phyloP scores from a whole-genome alignment of 306 rosid genomes.

The Lupinus albus region DNA sequence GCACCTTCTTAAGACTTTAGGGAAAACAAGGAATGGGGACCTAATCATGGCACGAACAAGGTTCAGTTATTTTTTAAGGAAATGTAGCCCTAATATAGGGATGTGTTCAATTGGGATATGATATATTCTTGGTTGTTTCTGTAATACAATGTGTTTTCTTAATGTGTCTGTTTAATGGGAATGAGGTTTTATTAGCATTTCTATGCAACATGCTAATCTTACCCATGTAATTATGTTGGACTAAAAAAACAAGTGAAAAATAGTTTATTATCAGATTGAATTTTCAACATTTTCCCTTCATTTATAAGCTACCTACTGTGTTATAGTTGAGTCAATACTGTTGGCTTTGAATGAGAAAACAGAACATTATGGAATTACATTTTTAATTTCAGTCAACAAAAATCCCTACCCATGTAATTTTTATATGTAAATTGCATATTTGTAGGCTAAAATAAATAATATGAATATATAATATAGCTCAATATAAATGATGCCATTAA shows the following conservation, averaged over 20 bases:
- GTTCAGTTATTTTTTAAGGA: slow-evolving; percentile 31
- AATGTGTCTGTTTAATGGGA: not conserved
- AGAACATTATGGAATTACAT: not conserved
- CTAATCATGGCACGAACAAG: slow-evolving; percentile 51
- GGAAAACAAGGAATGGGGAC: slow-evolving; percentile 36
- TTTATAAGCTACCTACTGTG: not conserved
- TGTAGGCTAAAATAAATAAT: too few relatives aligned
- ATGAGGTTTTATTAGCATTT: not conserved
- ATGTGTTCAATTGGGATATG: slow-evolving; percentile 58
- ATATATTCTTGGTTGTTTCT: slow-evolving; percentile 41
- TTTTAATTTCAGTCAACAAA: not conserved
- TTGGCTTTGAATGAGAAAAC: not conserved
- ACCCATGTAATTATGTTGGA: slow-evolving; percentile 11
- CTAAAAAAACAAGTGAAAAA: not conserved
- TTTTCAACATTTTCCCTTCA: slow-evolving; percentile 4
- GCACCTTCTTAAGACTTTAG: slow-evolving; percentile 35
- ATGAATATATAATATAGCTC: too few relatives aligned
- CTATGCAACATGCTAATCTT: slow-evolving; percentile 15
- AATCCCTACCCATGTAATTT: too few relatives aligned
- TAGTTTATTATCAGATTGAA: not conserved
- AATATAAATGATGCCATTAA: too few relatives aligned
- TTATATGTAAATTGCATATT: too few relatives aligned
- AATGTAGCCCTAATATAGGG: slow-evolving; percentile 57
- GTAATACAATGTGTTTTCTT: slow-evolving; percentile 29
- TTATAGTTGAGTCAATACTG: not conserved